phyloP scores from a whole-genome alignment of 192 early-diverging fungal species.

The Gigaspora rosea region DNA sequence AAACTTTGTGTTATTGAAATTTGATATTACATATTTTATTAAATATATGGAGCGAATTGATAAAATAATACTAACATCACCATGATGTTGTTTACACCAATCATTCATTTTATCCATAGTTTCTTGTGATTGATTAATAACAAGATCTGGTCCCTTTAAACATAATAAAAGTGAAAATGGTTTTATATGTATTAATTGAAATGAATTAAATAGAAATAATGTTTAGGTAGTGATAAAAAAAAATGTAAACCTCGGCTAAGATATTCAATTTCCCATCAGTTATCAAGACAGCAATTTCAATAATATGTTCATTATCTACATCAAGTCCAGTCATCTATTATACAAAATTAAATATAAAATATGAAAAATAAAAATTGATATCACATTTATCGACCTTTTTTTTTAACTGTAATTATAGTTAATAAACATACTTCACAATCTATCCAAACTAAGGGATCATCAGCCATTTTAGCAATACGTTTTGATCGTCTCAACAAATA shows the following conservation, averaged over 20 bases:
- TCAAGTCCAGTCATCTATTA: conserved; percentile 78
- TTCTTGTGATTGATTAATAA: conserved; percentile 71
- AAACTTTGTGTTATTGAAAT: too few species aligned
- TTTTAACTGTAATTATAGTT: not conserved
- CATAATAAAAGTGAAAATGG: conserved; percentile 5
- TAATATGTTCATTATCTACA: conserved; percentile 71
- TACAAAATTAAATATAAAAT: not conserved
- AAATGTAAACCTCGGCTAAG: conserved; percentile 60
- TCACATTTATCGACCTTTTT: too few species aligned
- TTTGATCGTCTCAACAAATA: too few species aligned
- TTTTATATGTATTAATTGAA: not conserved
- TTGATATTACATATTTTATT: not conserved
- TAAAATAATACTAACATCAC: conserved; percentile 54
- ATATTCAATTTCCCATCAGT: conserved; percentile 87
- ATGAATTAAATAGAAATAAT: not conserved
- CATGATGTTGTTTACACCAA: conserved; percentile 90
- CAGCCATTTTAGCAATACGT: not conserved
- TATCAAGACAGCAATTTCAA: conserved; percentile 88
- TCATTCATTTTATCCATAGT: conserved; percentile 88
- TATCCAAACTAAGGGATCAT: conserved; percentile 79
- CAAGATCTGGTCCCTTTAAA: conserved; percentile 62
- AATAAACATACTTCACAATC: conserved; percentile 63
- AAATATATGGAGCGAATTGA: not conserved
- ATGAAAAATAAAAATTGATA: too few species aligned
- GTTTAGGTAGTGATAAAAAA: too few species aligned